Conservation (phyloP, 306 rosid species). For the Trifolium fragiferum region DNA sequence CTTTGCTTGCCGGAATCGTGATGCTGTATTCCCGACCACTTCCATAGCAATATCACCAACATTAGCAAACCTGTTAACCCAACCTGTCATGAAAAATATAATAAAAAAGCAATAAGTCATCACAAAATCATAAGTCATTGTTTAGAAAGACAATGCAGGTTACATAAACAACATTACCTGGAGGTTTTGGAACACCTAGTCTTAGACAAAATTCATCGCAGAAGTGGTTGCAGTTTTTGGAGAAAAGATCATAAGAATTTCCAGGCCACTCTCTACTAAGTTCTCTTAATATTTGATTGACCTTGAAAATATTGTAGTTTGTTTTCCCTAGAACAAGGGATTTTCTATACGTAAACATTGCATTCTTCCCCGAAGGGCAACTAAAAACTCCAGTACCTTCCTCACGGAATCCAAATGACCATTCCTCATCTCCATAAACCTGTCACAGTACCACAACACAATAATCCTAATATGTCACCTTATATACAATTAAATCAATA, state of each 20-base stretch:
- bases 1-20: constrained; percentile 71
- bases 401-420: constrained; percentile 93
- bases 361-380: constrained; percentile 73
- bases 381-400: constrained; percentile 86
- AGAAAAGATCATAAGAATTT: constrained; percentile 66
- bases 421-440: constrained; percentile 89
- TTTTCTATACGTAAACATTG: constrained; percentile 79
- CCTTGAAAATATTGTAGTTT: constrained; percentile 56
- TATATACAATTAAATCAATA: no score
- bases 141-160: neutral
- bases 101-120: constrained; percentile 20
- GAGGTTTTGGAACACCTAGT: constrained; percentile 80
- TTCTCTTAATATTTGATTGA: constrained; percentile 76
- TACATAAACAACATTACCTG: constrained; percentile 56
- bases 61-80: constrained; percentile 96
- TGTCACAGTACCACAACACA: constrained; percentile 37
- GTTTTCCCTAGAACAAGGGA: constrained; percentile 67
- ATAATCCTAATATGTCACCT: neutral
- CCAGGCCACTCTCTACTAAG: constrained; percentile 94
- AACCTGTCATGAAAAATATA: constrained; percentile 56
- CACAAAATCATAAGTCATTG: neutral
- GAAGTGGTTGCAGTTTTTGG: constrained; percentile 92
- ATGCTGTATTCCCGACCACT: constrained; percentile 74
- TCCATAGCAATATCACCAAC: constrained; percentile 85
- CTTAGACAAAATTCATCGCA: constrained; percentile 76